Conservation (phyloP, 2,329 filamentous ascomycete genomes). For the Pseudogymnoascus sp. region DNA sequence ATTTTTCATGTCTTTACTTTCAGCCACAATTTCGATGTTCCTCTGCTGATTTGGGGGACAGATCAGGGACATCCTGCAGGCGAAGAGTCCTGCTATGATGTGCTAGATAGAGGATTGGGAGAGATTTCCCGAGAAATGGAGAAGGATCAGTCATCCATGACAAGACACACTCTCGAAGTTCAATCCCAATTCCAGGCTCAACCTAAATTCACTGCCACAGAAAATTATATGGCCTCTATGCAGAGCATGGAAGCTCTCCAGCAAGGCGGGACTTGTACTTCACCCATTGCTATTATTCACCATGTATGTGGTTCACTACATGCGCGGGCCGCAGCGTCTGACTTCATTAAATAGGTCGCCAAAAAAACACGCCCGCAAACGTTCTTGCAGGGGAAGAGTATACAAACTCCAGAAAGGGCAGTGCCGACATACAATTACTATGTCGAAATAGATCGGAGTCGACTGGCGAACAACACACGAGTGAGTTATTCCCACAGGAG, state of each 20-base stretch:
- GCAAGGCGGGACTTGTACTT: neutral
- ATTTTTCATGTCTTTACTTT: neutral
- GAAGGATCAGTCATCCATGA: neutral
- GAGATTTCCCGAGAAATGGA: neutral
- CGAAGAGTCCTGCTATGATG: neutral
- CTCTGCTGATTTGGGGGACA: neutral
- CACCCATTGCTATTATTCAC: neutral
- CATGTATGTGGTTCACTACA: neutral
- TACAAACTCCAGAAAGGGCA: neutral
- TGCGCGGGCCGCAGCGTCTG: neutral
- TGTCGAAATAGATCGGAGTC: neutral
- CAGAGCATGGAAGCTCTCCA: neutral
- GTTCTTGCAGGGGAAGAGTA: neutral
- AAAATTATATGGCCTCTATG: neutral
- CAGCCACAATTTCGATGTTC: neutral
- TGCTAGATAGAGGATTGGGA: neutral
- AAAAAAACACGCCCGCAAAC: neutral
- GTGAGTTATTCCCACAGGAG: neutral
- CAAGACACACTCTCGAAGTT: no score
- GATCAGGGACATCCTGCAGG: neutral
- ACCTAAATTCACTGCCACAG: neutral
- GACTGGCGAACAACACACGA: neutral
- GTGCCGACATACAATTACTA: neutral
- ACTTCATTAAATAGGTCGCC: neutral
- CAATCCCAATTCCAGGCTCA: neutral